These are phyloP conservation scores for Xylariaceae sp. DNA, from an alignment of 2,329 filamentous ascomycete genomes.

Conservation along the genomic window DNA sequence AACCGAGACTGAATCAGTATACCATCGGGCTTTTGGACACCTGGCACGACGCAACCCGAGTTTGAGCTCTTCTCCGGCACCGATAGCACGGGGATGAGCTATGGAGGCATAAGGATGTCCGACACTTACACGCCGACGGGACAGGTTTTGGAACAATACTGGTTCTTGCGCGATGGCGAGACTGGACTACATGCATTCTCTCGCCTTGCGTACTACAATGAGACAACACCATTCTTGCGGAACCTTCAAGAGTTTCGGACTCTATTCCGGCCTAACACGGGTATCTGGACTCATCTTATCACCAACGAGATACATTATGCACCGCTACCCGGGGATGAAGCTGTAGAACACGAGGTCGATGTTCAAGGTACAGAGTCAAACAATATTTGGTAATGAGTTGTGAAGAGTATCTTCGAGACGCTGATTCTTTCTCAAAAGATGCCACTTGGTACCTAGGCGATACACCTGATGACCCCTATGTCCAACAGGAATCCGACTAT, in stretches of 20 bases:
- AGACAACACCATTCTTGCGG: conserved; percentile 49
- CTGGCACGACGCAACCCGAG: conserved; percentile 43
- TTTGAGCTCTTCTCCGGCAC: conserved; percentile 48
- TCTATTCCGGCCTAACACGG: conserved; percentile 54
- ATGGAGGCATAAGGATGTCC: conserved; percentile 55
- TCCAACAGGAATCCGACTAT: conserved; percentile 52
- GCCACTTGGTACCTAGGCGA: conserved; percentile 58
- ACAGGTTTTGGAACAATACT: conserved; percentile 58
- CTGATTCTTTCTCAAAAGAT: conserved; percentile 38
- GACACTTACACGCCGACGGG: conserved; percentile 54
- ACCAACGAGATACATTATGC: conserved; percentile 52
- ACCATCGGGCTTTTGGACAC: conserved; percentile 54
- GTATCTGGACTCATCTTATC: conserved; percentile 58
- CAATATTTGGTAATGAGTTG: no score
- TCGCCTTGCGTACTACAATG: conserved; percentile 55
- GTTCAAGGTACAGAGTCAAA: conserved; percentile 35
- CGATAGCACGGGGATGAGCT: conserved; percentile 46
- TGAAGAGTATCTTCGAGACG: background rate
- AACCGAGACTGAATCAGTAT: conserved; percentile 30
- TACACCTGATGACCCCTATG: conserved; percentile 50
- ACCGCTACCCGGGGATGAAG: conserved; percentile 44
- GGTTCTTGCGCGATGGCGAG: conserved; percentile 58
- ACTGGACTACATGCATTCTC: conserved; percentile 59
- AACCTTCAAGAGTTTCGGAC: conserved; percentile 58
- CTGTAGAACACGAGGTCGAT: conserved; percentile 38